Evolutionary conservation across 2,329 filamentous ascomycete genomes (phyloP), one percentile per base, ranked within the genome.

Genomic region (Fusarium papillatum): DNA sequence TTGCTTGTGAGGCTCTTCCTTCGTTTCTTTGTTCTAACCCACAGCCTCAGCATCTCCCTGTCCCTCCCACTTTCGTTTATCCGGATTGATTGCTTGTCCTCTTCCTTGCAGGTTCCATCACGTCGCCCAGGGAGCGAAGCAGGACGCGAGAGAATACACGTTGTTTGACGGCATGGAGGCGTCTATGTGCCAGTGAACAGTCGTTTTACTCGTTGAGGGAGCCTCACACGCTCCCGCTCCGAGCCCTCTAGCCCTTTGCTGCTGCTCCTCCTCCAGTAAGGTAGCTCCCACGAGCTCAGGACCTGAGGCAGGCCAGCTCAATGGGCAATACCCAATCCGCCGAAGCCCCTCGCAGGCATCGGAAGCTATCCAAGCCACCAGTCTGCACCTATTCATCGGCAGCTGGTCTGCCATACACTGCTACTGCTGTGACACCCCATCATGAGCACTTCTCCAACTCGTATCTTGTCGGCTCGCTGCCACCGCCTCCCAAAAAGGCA

Each of bases 291-390:
- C 69, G 53, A 73, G 63, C 43, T 29, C 61, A 73, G 46, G 73
- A 73, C 36, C 67, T 63, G 55, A 69, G 65, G 68, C 68, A 71
- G 36, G 61, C 59, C 67, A 60, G 60, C 63, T 69, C 65, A 74
- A 90, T 90, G 89, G 89, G 89, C 66, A 90, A 90, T 80, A 81
- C 84, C 57, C 81, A 86, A 68, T 90, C 88, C 55, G 81, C 84
- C 76, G 86, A 88, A 81, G 84, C 84, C 80, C 81, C 83, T 71
- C 75, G 79, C 68, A 80, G 82, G 78, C 81, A 86, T 79, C 86
- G 89, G 74, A 90, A 86, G 82, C 84, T 90, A 71, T 88, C 86
- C 63, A 90, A 90, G 80, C 86, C 87, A 70, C 86, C 84, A 71
- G 85, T 84, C 41, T 83, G 82, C 66, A 86, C 82, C 74, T 83